A percentile compares a stretch with the other conserved stretches of the same genome.
Evolutionary conservation across 805 yeast genomes (phyloP).

Genomic region (Kluyveromyces lactis): DNA sequence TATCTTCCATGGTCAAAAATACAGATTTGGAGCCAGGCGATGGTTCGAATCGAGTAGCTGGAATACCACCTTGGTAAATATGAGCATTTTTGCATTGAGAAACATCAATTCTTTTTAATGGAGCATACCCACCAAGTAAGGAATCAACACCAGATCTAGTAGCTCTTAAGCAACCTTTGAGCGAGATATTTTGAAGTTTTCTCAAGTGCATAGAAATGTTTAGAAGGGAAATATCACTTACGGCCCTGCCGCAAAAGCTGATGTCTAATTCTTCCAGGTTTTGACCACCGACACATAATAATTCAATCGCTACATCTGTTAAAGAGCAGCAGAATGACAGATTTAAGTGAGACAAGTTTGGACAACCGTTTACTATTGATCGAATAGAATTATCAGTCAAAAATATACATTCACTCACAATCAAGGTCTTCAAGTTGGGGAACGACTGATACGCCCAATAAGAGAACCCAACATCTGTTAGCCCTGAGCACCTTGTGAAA

Average conservation of each 20-base stretch:
- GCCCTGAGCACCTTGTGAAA: slow-evolving; percentile 67
- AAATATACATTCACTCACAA: slow-evolving; percentile 66
- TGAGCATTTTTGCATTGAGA: slow-evolving; percentile 69
- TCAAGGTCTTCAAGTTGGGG: slow-evolving; percentile 42
- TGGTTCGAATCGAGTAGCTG: slow-evolving; percentile 44
- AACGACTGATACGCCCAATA: slow-evolving; percentile 55
- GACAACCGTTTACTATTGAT: slow-evolving; percentile 54
- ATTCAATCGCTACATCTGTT: slow-evolving; percentile 60
- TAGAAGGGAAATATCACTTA: slow-evolving; percentile 59
- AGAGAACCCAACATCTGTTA: slow-evolving; percentile 65
- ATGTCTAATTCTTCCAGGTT: slow-evolving; percentile 44
- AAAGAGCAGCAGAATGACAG: slow-evolving; percentile 70
- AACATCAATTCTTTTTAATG: slow-evolving; percentile 46
- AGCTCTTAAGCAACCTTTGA: slow-evolving; percentile 68
- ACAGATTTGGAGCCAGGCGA: slow-evolving; percentile 48
- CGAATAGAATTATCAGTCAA: slow-evolving; percentile 57
- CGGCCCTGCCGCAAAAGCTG: slow-evolving; percentile 74
- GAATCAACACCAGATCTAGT: slow-evolving; percentile 73
- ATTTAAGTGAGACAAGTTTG: slow-evolving; percentile 47
- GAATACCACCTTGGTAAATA: slow-evolving; percentile 49
- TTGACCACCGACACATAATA: slow-evolving; percentile 59
- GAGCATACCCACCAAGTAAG: slow-evolving; percentile 46
- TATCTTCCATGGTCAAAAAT: slow-evolving; percentile 42
- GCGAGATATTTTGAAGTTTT: slow-evolving; percentile 38
- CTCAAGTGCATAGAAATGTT: slow-evolving; percentile 50